phyloP scores from a whole-genome alignment of 306 rosid species.

The Castanopsis chinensis region DNA sequence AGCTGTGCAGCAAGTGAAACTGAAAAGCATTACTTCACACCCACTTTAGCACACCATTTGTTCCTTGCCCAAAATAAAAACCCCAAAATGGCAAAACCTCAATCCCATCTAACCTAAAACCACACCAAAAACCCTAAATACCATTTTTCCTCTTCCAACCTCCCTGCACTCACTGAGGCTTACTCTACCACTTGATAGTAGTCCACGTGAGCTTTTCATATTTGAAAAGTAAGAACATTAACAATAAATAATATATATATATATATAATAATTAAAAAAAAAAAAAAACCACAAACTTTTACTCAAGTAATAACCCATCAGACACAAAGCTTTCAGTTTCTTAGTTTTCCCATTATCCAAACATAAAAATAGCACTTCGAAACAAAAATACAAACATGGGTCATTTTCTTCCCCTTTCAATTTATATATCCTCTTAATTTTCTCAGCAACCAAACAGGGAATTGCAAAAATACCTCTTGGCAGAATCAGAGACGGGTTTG shows the following conservation, averaged over 20 bases:
- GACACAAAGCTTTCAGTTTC: background rate
- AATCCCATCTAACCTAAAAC: background rate
- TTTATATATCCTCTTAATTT: background rate
- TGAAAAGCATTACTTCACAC: background rate
- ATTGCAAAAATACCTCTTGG: constrained; percentile 40
- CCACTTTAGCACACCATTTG: background rate
- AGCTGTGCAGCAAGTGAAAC: background rate
- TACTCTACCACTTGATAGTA: background rate
- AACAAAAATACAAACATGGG: too few species aligned
- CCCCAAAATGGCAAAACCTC: background rate
- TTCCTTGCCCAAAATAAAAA: background rate
- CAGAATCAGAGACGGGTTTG: constrained; percentile 50
- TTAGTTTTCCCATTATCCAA: too few species aligned
- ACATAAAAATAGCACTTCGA: too few species aligned
- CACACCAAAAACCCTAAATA: background rate
- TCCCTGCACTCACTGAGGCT: background rate
- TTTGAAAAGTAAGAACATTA: background rate
- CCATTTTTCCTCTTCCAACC: background rate
- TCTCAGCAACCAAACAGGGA: background rate
- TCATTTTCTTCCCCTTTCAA: background rate
- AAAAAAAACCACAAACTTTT: background rate
- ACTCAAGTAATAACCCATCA: background rate
- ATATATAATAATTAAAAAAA: too few species aligned
- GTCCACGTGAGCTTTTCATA: background rate
- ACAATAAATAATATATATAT: background rate